Conservation (phyloP, 1,284 basidiomycete genomes). For the Trichosporon asahii region DNA sequence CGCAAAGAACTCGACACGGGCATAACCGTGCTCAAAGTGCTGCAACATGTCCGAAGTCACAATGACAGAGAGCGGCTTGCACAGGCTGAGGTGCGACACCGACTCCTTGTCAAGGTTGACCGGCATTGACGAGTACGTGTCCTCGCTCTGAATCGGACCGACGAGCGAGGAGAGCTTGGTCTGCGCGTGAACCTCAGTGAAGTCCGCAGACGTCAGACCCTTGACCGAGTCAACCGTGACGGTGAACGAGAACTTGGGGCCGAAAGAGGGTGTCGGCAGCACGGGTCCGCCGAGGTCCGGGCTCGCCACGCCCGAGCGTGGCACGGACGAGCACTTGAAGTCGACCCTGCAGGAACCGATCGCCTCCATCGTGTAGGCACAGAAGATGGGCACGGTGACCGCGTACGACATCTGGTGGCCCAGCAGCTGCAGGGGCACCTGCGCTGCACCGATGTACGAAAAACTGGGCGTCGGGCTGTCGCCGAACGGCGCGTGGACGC, state of each 20-base stretch:
- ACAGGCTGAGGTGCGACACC: conserved; percentile 72
- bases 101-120: conserved; percentile 70
- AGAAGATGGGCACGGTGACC: conserved; percentile 78
- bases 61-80: conserved; percentile 72
- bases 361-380: conserved; percentile 85
- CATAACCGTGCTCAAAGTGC: conserved; percentile 71
- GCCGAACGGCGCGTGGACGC: conserved; percentile 88
- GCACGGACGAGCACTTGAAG: conserved; percentile 49
- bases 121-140: conserved; percentile 70
- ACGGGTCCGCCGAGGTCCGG: conserved; percentile 27
- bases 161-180: conserved; percentile 75
- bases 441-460: conserved; percentile 84
- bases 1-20: conserved; percentile 83
- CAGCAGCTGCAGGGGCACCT: conserved; percentile 77
- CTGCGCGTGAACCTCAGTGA: conserved; percentile 77
- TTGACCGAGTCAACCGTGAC: conserved; percentile 79
- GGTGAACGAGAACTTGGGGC: conserved; percentile 75
- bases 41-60: conserved; percentile 67
- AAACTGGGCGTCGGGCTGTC: conserved; percentile 77
- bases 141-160: conserved; percentile 69
- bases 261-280: conserved; percentile 55
- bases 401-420: conserved; percentile 71
- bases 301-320: conserved; percentile 36
- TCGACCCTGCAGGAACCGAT: conserved; percentile 79
- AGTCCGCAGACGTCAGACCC: conserved; percentile 78